A percentile compares a stretch with the other conserved stretches of the same genome.
phyloP scores from a whole-genome alignment of 257 asterid genomes.

The Capsicum rhomboideum region DNA sequence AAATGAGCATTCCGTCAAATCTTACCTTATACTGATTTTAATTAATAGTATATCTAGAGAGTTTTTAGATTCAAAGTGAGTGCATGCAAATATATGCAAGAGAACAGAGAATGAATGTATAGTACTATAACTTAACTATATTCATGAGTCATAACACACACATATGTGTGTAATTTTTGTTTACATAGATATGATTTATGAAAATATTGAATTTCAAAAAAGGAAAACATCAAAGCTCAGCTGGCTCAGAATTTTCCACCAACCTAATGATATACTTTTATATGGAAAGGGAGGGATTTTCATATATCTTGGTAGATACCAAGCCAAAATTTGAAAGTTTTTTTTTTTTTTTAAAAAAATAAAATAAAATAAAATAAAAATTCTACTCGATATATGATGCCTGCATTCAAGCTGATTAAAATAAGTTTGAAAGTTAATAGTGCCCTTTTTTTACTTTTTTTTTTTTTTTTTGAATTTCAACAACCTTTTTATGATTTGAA shows the following conservation, averaged over 20 bases:
- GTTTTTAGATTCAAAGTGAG: neutral
- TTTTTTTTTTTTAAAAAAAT: no score
- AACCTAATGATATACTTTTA: neutral
- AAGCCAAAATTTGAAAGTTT: neutral
- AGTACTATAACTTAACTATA: neutral
- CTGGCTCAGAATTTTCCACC: neutral
- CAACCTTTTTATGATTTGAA: no score
- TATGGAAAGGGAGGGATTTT: neutral
- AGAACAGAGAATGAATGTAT: neutral
- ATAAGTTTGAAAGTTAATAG: no score
- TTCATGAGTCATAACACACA: neutral
- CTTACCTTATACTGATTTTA: neutral
- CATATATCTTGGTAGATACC: neutral
- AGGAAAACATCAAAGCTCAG: neutral
- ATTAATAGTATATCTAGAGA: neutral
- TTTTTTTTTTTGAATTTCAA: no score
- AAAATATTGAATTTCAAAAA: neutral
- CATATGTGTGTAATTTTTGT: neutral
- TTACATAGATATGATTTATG: neutral
- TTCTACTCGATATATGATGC: neutral
- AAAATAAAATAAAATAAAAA: no score
- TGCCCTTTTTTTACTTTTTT: no score
- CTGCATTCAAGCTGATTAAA: no score
- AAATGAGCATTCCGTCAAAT: neutral
- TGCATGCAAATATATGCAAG: neutral